Conservation (phyloP, 352 stramenopile species). For the Pythium utonaiense region DNA sequence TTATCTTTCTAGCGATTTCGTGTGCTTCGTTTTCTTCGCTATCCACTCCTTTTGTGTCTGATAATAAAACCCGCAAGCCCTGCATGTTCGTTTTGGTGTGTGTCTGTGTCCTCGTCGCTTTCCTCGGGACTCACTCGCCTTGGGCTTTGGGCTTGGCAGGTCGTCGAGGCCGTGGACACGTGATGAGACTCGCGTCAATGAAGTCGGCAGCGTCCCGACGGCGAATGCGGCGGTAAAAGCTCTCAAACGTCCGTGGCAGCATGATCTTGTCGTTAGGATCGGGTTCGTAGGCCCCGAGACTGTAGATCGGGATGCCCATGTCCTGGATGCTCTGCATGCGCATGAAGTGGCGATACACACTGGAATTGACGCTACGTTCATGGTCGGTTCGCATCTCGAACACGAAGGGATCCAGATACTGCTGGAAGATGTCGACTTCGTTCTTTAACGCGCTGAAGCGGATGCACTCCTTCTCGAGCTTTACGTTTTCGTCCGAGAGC, state of each 20-base stretch:
- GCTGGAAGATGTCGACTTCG: constrained; percentile 78
- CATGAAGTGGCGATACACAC: constrained; percentile 69
- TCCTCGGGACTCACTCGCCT: background rate
- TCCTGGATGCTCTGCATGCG: constrained; percentile 64
- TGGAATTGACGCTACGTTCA: constrained; percentile 59
- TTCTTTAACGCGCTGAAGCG: constrained; percentile 70
- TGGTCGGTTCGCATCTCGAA: constrained; percentile 48
- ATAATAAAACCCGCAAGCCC: constrained; percentile 44
- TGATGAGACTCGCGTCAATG: constrained; percentile 59
- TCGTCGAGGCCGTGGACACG: constrained; percentile 21
- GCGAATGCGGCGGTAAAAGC: constrained; percentile 48
- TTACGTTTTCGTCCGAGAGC: constrained; percentile 49
- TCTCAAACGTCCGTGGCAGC: constrained; percentile 37
- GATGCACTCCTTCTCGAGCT: constrained; percentile 49
- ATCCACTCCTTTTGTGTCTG: constrained; percentile 44
- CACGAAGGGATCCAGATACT: constrained; percentile 64
- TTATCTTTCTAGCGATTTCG: constrained; percentile 33
- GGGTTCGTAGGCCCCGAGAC: constrained; percentile 42
- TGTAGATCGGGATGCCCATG: constrained; percentile 78
- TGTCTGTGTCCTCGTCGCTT: background rate
- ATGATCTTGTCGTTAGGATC: constrained; percentile 53
- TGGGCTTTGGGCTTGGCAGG: background rate
- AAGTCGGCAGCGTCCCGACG: constrained; percentile 53
- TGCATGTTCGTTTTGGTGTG: background rate
- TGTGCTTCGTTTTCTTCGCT: constrained; percentile 45